Base-by-base conservation (phyloP, 1,284 basidiomycete species). In the Heterobasidion annosum region DNA sequence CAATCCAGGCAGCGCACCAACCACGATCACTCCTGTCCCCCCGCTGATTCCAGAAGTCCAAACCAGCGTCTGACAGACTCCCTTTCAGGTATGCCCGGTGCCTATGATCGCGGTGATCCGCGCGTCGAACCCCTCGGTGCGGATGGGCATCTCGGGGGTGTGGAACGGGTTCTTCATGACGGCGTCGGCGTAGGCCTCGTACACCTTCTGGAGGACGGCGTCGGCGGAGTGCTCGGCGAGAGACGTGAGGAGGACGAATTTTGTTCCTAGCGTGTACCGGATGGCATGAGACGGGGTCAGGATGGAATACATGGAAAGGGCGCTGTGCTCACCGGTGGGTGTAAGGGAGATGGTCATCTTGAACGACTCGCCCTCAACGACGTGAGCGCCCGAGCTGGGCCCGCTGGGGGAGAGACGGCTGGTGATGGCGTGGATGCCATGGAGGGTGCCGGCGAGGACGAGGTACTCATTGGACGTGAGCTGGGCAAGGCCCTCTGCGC, bases 101-200 rank as follows among this genome's bases (percentile, higher is more conserved):
- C 82, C 83, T 62, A 89, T 74, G 44, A 90, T 68, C 9, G 76
- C 65, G 12, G 75, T 72, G 52, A 91, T 82, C 43, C 84, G 81
- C 40, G 71, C 74, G 65, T 99, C 96, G 65, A 99, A 99, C 8
- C 82, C 83, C 62, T 94, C 89, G 52, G 81, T 91, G 50, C 96
- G 85, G 61, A 99, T 96, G 1, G 97, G 97, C 96, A 99, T 99
- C 70, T 99, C 97, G 32, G 91, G 89, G 3, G 93, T 97, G 68
- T 99, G 94, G 72, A 99, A 99, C 0, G 97, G 97, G 66, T 98
- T 98, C 77, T 99, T 98, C 93, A 98, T 97, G 53, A 97, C 94
- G 4, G 90, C 85, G 65, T 98, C 95, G 1, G 93, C 79, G 72
- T 95, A 98, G 13, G 81, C 81, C 68, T 96, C 92, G 70, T 97